Evolutionary conservation across 1,284 basidiomycete species (phyloP), one percentile per base, ranked within the genome.

Genomic region (Trametes pubescens): DNA sequence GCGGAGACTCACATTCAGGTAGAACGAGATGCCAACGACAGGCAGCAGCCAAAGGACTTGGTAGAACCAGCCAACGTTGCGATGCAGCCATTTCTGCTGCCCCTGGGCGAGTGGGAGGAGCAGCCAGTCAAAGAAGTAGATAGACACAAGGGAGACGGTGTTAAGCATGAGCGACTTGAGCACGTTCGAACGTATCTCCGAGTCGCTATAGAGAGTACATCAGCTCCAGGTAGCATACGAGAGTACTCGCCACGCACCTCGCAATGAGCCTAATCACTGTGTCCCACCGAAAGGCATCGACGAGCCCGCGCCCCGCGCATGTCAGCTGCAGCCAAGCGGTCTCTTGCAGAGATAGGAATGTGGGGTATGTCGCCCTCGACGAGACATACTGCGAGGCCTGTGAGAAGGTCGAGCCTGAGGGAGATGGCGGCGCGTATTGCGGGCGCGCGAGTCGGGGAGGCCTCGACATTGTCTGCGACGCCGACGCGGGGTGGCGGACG

Each of bases 131-230:
- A 92, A 91, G 16, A 84, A 79, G 72, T 88, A 92, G 64, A 93
- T 87, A 13, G 89, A 92, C 18, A 83, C 75, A 60, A 94, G 75
- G 0, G 90, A 90, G 24, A 93, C 78, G 6, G 79, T 76, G 72
- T 94, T 94, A 57, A 93, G 81, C 11, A 91, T 76, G 18, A 90
- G 73, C 0, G 89, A 91, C 78, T 93, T 94, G 76, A 86, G 81
- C 48, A 92, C 75, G 73, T 92, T 89, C 57, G 83, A 80, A 18
- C 90, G 87, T 63, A 94, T 86, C 76, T 92, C 90, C 21, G 85
- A 74, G 75, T 93, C 92, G 67, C 90, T 92, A 72, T 22, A 34
- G 26, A 44, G 24, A 21, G 13, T 7, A 48, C 53, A 35, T 58
- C 10, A 44, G 5, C 26, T 11, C 35, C n/a, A 6, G 11, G 37